Evolutionary conservation across 805 yeast genomes (phyloP).

Genomic region (Yarrowia sp.): DNA sequence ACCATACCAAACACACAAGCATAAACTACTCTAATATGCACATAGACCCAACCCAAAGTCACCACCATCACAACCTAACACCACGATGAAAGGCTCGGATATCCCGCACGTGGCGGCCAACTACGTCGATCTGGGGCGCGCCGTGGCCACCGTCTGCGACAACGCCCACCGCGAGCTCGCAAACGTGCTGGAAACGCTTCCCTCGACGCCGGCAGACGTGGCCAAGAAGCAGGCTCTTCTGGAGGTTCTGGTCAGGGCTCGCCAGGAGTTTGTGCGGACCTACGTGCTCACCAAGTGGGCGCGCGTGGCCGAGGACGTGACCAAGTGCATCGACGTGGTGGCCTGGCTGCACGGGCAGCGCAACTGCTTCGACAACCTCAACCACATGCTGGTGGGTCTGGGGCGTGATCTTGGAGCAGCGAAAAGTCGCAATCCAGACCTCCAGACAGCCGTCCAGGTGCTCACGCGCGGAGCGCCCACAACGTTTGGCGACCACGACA

Average conservation of each 20-base stretch:
- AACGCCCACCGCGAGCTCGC: conserved; percentile 63
- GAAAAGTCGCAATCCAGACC: conserved; percentile 87
- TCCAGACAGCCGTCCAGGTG: conserved; percentile 84
- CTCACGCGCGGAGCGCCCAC: conserved; percentile 74
- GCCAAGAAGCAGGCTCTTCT: conserved; percentile 67
- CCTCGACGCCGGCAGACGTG: conserved; percentile 55
- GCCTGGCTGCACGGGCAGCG: conserved; percentile 85
- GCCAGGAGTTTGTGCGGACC: conserved; percentile 81
- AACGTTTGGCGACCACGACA: conserved; percentile 47
- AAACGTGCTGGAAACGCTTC: conserved; percentile 58
- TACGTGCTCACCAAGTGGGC: conserved; percentile 92
- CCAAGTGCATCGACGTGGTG: conserved; percentile 75
- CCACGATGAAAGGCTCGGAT: conserved; percentile 25
- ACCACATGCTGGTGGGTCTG: conserved; percentile 64
- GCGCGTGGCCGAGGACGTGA: conserved; percentile 64
- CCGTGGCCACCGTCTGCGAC: conserved; percentile 57
- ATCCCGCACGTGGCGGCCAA: conserved; percentile 75
- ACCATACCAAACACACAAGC: too few relatives aligned
- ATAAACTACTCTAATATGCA: too few relatives aligned
- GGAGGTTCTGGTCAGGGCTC: conserved; percentile 62
- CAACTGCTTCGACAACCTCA: conserved; percentile 58
- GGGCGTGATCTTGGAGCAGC: conserved; percentile 79
- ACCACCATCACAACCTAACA: neutral
- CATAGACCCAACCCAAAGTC: too few relatives aligned
- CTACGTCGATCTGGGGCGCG: conserved; percentile 60